Evolutionary conservation across 2,329 filamentous ascomycete genomes (phyloP).

Genomic region (Furcasterigmium furcatum): DNA sequence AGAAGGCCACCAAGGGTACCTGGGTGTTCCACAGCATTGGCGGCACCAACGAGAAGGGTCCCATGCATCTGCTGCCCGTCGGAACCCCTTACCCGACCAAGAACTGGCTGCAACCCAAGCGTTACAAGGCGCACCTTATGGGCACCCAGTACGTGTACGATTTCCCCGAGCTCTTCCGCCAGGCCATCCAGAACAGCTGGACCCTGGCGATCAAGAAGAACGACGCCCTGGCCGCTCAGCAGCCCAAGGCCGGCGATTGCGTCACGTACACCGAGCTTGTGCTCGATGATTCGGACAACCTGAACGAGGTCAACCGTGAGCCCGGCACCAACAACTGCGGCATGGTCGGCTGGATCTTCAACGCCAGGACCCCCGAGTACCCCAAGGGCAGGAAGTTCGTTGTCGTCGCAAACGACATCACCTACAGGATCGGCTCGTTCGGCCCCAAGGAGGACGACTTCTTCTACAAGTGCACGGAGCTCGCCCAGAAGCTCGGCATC

Average conservation of each 20-base stretch:
- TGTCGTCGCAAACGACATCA: constrained; percentile 98
- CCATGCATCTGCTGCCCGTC: constrained; percentile 90
- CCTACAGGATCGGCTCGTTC: constrained; percentile 97
- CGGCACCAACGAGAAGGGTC: constrained; percentile 89
- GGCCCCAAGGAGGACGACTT: constrained; percentile 95
- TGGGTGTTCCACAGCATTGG: constrained; percentile 99
- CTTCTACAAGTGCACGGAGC: constrained; percentile 98
- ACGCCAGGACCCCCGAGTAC: constrained; percentile 92
- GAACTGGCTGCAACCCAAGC: constrained; percentile 97
- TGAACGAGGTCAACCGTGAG: constrained; percentile 91
- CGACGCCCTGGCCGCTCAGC: constrained; percentile 70
- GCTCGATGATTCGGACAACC: constrained; percentile 86
- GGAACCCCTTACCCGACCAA: constrained; percentile 94
- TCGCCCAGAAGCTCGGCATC: constrained; percentile 90
- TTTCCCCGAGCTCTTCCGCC: constrained; percentile 98
- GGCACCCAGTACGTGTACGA: constrained; percentile 99
- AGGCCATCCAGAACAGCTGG: constrained; percentile 97
- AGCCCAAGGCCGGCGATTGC: constrained; percentile 84
- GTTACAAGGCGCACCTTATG: constrained; percentile 99
- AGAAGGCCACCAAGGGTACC: constrained; percentile 95
- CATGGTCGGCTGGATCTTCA: constrained; percentile 98
- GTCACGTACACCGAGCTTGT: constrained; percentile 93
- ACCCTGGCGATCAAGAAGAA: constrained; percentile 70
- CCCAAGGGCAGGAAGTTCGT: constrained; percentile 89
- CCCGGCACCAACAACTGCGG: constrained; percentile 93